Percentiles rank a stretch among this genome's conserved stretches.
Conservation (phyloP, 1,284 basidiomycete species). For the Ganoderma meredithae region DNA sequence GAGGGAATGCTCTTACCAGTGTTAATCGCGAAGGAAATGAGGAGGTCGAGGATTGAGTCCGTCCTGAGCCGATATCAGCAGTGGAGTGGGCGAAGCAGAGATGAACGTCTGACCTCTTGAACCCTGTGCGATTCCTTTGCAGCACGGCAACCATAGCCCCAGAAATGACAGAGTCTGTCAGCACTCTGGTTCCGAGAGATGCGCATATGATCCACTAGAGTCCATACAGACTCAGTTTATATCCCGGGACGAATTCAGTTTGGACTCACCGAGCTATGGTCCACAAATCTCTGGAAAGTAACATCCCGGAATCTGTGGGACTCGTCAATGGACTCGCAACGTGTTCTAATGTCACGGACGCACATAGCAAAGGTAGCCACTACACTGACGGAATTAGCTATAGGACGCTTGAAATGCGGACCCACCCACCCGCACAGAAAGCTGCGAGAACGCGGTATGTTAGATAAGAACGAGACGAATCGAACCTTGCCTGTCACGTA, state of each 20-base stretch:
- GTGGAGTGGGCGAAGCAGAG: background rate
- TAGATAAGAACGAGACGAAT: too few relatives aligned
- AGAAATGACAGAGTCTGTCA: background rate
- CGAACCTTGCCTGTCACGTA: background rate
- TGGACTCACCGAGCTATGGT: background rate
- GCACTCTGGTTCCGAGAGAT: background rate
- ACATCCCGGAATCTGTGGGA: background rate
- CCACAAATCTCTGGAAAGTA: background rate
- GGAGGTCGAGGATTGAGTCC: background rate
- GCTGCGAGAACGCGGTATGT: too few relatives aligned
- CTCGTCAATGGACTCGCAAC: background rate
- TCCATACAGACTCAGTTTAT: background rate
- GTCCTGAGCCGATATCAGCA: background rate
- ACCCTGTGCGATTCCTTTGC: background rate
- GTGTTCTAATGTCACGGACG: background rate
- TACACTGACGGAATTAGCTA: background rate
- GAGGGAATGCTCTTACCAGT: background rate
- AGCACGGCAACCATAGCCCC: background rate
- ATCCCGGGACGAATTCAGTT: background rate
- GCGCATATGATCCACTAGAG: background rate
- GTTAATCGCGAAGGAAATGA: background rate
- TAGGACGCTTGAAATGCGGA: too few relatives aligned
- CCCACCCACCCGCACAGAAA: too few relatives aligned
- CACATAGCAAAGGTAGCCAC: background rate
- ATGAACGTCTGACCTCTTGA: background rate